Evolutionary conservation across 164 flowering plant genomes (phyloP), one percentile per base, ranked within the genome.

Genomic region (Cinnamomum micranthum): DNA sequence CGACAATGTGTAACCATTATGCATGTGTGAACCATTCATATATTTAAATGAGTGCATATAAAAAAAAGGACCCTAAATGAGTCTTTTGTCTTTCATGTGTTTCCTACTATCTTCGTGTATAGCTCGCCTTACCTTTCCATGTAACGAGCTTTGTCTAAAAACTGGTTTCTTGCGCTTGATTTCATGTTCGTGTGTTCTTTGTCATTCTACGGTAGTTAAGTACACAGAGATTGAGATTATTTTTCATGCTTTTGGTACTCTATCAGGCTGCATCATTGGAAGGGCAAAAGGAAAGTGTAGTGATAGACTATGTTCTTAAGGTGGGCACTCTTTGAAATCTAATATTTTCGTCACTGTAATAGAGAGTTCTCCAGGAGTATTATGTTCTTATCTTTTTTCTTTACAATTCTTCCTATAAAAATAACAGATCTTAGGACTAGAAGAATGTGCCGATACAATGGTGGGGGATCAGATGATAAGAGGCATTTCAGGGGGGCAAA

Each of bases 401-500:
- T 12, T 35, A 12, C 64, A n/a, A n/a, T 55, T 51, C 20, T 68
- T 35, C 13, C 17, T 11, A 10, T 69, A 2, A 19, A 74, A 74
- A n/a, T 33, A 25, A 10, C 79, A 80, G 82, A 77, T 80, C 69
- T 69, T 80, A 66, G 82, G 82, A 15, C 71, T 80, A 27, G 82
- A 80, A 7, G 24, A 74, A 20, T 80, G 81, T 64, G 81, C 81
- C 17, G 78, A 79, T 33, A 79, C 81, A 65, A 50, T 79, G 79
- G 81, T 79, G 7, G 82, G 82, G 28, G 65, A 80, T 77, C 69
- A 73, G 59, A 80, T 80, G 77, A 0, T 77, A 24, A 73, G 82
- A 63, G 82, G 80, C 13, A 80, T 80, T 51, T 80, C 82, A 17
- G 82, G 80, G 5, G 82, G 82, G n/a, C 79, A 76, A 66, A 77